Conservation (phyloP, 176 grass and related monocot genomes). For the Ensete ventricosum region DNA sequence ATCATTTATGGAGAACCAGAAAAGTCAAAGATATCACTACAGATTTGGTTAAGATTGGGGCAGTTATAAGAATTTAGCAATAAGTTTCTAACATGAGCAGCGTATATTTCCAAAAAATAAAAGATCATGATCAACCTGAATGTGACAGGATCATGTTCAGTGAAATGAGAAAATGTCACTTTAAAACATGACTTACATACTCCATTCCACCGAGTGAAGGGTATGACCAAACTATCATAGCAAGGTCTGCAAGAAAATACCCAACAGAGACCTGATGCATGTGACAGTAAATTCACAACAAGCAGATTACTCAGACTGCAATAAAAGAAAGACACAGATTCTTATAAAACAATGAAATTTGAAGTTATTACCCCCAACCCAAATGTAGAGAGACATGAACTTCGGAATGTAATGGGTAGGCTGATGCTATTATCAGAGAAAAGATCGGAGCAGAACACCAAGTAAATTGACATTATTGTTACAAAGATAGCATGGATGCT, state of each 20-base stretch:
- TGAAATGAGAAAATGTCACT: not conserved
- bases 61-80: not conserved
- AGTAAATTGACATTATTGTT: constrained; percentile 70
- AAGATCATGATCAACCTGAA: not conserved
- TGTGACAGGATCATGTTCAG: not conserved
- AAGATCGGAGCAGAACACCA: constrained; percentile 73
- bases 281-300: not conserved
- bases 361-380: constrained; percentile 62
- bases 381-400: constrained; percentile 73
- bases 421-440: constrained; percentile 69
- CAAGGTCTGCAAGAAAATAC: constrained; percentile 81
- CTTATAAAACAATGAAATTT: constrained; percentile 10
- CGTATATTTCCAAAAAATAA: not conserved
- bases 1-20: not conserved
- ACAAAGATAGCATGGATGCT: constrained; percentile 89
- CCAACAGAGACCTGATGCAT: constrained; percentile 71
- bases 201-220: constrained; percentile 86
- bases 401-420: constrained; percentile 54
- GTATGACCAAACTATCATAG: constrained; percentile 76
- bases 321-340: constrained; percentile 15
- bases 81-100: not conserved
- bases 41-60: constrained; percentile 4
- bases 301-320: constrained; percentile 10
- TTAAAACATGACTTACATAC: constrained; percentile 53
- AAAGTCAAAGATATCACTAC: not conserved